Conservation (phyloP, 257 asterid genomes). For the Nicotiana sylvestris region DNA sequence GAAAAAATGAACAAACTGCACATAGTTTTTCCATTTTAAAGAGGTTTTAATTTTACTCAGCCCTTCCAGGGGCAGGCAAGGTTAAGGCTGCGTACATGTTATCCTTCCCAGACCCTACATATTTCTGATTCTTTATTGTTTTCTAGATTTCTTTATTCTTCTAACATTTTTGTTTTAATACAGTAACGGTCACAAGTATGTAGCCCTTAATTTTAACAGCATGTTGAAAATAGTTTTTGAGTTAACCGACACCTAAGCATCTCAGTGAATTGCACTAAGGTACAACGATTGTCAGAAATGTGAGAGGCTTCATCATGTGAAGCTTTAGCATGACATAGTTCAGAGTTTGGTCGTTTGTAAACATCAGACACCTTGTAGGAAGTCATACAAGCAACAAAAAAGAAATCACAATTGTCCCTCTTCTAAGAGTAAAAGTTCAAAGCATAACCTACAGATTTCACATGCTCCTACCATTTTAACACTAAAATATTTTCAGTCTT, state of each 20-base stretch:
- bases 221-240: not conserved
- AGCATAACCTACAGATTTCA: not conserved
- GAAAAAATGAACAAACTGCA: not conserved
- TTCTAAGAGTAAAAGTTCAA: not conserved
- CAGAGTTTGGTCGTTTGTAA: constrained; percentile 72
- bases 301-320: constrained; percentile 56
- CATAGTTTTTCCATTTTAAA: not conserved
- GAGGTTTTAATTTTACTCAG: not conserved
- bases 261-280: too few relatives aligned
- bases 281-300: constrained; percentile 33
- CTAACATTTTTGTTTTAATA: too few relatives aligned
- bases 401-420: not conserved
- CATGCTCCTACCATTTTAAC: not conserved
- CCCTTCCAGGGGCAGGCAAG: too few relatives aligned
- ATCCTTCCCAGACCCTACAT: too few relatives aligned
- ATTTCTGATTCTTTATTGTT: too few relatives aligned
- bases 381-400: constrained; percentile 1
- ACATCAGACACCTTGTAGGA: constrained; percentile 74
- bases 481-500: constrained; percentile 3
- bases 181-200: too few relatives aligned
- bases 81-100: too few relatives aligned
- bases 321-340: constrained; percentile 66
- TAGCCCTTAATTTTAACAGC: not conserved
- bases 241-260: not conserved
- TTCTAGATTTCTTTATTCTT: too few relatives aligned